Evolutionary conservation across 139 green algal genomes (phyloP).

Genomic region (Coelastrella sp.): DNA sequence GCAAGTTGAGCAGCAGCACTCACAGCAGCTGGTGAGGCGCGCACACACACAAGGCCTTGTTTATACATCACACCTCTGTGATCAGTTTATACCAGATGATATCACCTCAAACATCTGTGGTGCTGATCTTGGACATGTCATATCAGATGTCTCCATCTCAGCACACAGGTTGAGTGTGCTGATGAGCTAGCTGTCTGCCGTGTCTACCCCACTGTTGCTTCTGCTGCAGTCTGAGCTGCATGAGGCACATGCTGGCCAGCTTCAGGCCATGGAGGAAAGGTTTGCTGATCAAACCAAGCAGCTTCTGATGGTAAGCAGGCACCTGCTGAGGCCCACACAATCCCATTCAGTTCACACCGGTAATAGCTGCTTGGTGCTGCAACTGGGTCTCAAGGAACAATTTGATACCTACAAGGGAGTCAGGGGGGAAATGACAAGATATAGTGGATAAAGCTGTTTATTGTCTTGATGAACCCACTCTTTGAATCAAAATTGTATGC

Average conservation of each 20-base stretch:
- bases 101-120: background rate
- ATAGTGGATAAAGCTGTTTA: no score
- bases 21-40: conserved; percentile 2
- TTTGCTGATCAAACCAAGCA: conserved; percentile 8
- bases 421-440: no score
- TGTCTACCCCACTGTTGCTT: no score
- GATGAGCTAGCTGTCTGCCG: no score
- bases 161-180: background rate
- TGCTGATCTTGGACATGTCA: background rate
- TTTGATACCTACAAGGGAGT: no score
- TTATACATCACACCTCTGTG: no score
- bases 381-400: no score
- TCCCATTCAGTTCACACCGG: background rate
- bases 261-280: conserved; percentile 14
- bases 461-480: no score
- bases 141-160: background rate
- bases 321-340: background rate
- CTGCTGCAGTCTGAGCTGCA: background rate
- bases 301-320: background rate
- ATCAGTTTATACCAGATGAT: no score
- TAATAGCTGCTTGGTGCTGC: no score
- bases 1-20: conserved; percentile 24
- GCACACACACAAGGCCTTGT: background rate
- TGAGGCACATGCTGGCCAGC: background rate
- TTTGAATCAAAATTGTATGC: no score